These are phyloP conservation scores for Aspergillus oerlinghausenensis DNA, from an alignment of 2,329 filamentous ascomycete species.

Conservation along the genomic window DNA sequence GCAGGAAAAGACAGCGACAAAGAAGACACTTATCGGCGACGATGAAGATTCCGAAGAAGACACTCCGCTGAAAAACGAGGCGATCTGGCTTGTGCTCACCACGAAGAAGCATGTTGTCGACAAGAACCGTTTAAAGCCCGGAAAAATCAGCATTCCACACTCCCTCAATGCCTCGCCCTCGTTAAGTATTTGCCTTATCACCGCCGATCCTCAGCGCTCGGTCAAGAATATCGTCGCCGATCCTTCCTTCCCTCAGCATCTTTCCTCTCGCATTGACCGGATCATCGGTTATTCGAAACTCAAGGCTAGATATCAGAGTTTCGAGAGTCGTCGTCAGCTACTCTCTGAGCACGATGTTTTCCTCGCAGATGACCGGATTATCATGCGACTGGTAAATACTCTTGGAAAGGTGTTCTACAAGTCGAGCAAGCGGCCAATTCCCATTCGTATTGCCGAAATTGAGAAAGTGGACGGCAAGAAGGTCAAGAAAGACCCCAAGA, in stretches of 20 bases:
- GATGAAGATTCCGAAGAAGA: slow-evolving; percentile 44
- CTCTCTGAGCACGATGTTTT: slow-evolving; percentile 87
- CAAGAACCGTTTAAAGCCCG: slow-evolving; percentile 74
- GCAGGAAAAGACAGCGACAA: slow-evolving; percentile 46
- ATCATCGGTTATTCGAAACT: slow-evolving; percentile 82
- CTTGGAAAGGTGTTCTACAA: slow-evolving; percentile 95
- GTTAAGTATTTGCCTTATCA: slow-evolving; percentile 78
- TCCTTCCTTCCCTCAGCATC: slow-evolving; percentile 63
- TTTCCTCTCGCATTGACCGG: slow-evolving; percentile 64
- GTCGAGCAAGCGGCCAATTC: slow-evolving; percentile 80
- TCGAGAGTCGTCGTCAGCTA: slow-evolving; percentile 80
- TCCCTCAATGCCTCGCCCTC: slow-evolving; percentile 64
- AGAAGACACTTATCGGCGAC: slow-evolving; percentile 51
- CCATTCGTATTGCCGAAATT: slow-evolving; percentile 65
- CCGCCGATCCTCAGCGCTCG: slow-evolving; percentile 72
- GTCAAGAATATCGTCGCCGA: slow-evolving; percentile 86
- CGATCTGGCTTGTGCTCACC: slow-evolving; percentile 58
- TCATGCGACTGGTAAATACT: slow-evolving; percentile 64
- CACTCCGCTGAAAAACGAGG: slow-evolving; percentile 43
- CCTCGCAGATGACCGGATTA: slow-evolving; percentile 83
- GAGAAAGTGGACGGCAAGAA: slow-evolving; percentile 58
- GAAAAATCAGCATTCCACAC: slow-evolving; percentile 75
- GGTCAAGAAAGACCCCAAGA: slow-evolving; percentile 53
- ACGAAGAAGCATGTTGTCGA: slow-evolving; percentile 67
- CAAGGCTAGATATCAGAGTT: slow-evolving; percentile 83